These are phyloP conservation scores for Dothidotthia symphoricarpi DNA, from an alignment of 2,329 filamentous ascomycete species.

Conservation along the genomic window DNA sequence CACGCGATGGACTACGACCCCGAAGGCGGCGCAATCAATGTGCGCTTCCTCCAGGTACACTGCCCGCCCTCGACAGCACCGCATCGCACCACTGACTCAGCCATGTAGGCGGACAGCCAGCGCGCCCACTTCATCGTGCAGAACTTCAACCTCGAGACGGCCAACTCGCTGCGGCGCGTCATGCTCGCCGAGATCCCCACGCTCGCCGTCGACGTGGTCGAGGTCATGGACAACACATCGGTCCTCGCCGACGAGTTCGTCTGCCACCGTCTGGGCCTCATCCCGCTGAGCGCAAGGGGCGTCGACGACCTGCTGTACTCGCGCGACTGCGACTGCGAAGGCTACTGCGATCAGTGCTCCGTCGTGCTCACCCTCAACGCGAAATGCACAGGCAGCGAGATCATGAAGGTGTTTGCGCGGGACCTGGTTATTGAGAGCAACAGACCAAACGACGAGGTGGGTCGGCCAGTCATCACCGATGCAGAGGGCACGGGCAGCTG, in stretches of 20 bases:
- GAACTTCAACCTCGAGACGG: conserved; percentile 85
- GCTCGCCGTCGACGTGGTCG: conserved; percentile 90
- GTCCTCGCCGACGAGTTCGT: conserved; percentile 96
- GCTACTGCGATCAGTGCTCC: conserved; percentile 89
- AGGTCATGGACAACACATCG: conserved; percentile 91
- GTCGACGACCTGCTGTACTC: conserved; percentile 81
- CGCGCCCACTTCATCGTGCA: conserved; percentile 90
- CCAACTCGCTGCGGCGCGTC: conserved; percentile 85
- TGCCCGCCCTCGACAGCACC: conserved; percentile 17
- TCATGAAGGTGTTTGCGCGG: conserved; percentile 91
- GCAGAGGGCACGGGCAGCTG: conserved; percentile 76
- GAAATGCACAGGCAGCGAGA: conserved; percentile 78
- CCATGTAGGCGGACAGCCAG: conserved; percentile 66
- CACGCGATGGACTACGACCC: conserved; percentile 53
- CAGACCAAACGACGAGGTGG: conserved; percentile 71
- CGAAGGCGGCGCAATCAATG: conserved; percentile 44
- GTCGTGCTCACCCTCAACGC: conserved; percentile 82
- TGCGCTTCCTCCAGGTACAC: conserved; percentile 41
- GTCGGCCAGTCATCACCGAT: conserved; percentile 80
- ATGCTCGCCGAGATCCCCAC: conserved; percentile 94
- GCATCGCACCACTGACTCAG: conserved; percentile 20
- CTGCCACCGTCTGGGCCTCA: conserved; percentile 83
- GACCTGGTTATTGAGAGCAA: conserved; percentile 74
- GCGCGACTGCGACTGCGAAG: conserved; percentile 94
- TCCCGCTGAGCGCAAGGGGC: conserved; percentile 82